Base-by-base conservation (phyloP, 2,329 filamentous ascomycete genomes). In the Penicillium vulpinum region DNA sequence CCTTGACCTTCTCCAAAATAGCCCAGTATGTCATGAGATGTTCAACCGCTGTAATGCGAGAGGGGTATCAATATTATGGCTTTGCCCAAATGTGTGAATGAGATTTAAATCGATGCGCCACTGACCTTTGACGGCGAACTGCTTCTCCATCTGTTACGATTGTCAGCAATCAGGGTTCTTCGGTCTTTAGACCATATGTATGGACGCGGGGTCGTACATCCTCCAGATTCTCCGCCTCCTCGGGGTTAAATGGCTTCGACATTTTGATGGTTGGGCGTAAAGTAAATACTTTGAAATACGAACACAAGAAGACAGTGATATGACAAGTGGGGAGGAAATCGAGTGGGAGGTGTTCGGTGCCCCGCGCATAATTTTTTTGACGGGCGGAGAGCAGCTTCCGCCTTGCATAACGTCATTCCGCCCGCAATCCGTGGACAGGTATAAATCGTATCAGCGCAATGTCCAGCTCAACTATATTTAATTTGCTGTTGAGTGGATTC, bases 21-120 rank as follows among this genome's bases (percentile, higher is more conserved):
- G 88, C 83, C 93, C 93, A 99, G 83, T 99, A 97, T 47, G 93
- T 97, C 71, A 91, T 85, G 84, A 99, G 91, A 77, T 99, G 94
- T 77, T 96, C 90, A 36, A 97, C 94, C 50, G 89, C 92, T 70
- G 57, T 51, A 35, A 40, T 33, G 1, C 13, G 28, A 36, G 4
- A 10, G 15, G 15, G 15, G 50, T n/a, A 56, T 70, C 38, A 61
- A 59, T 53, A 41, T 35, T 13, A 15, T 28, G 21, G 16, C 2
- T 11, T 51, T 45, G 3, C 4, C 13, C 5, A 13, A 44, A 16
- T 11, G 1, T 33, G 16, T 31, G 8, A 39, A n/a, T 26, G 3
- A 16, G 15, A 50, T 13, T 9, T 33, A 39, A 33, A 53, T 31
- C 26, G 21, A 46, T 29, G 39, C 16, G 47, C 33, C 46, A 58